These are phyloP conservation scores for Fusarium poae DNA, from an alignment of 2,329 filamentous ascomycete genomes.

Conservation along the genomic window DNA sequence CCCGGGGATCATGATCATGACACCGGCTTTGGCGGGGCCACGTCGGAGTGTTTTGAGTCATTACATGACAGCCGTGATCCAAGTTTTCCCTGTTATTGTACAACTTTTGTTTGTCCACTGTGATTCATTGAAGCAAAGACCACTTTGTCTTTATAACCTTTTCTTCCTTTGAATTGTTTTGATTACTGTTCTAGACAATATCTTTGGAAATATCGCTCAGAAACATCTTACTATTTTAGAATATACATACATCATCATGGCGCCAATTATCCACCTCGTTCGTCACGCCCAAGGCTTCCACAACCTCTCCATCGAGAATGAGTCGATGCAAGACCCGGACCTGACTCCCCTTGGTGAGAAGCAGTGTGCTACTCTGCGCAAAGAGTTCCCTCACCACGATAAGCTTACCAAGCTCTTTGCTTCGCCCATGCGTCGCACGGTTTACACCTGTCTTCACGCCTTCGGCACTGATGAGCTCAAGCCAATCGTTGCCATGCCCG, in stretches of 20 bases:
- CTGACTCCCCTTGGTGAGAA: conserved; percentile 81
- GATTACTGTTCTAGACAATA: neutral
- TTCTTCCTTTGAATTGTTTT: neutral
- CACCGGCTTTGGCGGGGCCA: conserved; percentile 34
- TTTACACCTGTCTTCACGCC: conserved; percentile 79
- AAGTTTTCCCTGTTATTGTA: conserved; percentile 3
- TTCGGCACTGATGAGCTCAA: conserved; percentile 68
- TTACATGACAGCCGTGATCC: conserved; percentile 11
- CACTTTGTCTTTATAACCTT: neutral
- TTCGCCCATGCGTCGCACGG: conserved; percentile 83
- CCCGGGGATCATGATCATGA: conserved; percentile 32
- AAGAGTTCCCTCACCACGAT: conserved; percentile 73
- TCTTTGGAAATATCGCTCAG: conserved; percentile 13
- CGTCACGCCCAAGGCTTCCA: conserved; percentile 85
- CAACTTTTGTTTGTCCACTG: neutral
- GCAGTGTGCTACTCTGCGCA: conserved; percentile 76
- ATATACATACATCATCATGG: conserved; percentile 54
- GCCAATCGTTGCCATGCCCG: conserved; percentile 75
- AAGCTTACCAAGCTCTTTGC: conserved; percentile 78
- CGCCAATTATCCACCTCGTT: conserved; percentile 73
- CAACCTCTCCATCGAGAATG: conserved; percentile 79
- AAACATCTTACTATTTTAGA: neutral
- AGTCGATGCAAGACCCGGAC: conserved; percentile 79
- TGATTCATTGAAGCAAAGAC: conserved; percentile 17
- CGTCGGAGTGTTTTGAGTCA: conserved; percentile 37